Evolutionary conservation across 192 early-diverging fungal species (phyloP).

Genomic region (Piromyces sp.): DNA sequence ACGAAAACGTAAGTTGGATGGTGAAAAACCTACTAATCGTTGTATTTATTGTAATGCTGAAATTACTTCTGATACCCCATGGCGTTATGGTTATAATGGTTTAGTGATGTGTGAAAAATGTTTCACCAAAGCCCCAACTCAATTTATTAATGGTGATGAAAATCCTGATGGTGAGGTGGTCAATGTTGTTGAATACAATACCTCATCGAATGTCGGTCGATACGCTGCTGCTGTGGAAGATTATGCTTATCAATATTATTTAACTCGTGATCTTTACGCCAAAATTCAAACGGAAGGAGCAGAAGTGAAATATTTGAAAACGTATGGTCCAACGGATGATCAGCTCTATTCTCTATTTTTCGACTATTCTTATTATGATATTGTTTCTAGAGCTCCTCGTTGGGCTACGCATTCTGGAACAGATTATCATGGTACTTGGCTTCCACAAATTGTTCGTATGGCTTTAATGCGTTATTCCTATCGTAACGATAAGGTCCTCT

Average conservation of each 20-base stretch:
- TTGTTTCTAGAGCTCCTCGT: constrained; percentile 72
- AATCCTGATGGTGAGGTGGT: constrained; percentile 8
- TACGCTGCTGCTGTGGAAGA: constrained; percentile 44
- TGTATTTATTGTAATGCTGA: not conserved
- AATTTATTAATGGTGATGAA: constrained; percentile 9
- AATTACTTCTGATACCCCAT: not conserved
- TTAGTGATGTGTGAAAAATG: constrained; percentile 53
- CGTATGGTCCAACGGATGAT: constrained; percentile 43
- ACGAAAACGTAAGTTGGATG: not conserved
- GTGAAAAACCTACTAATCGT: not conserved
- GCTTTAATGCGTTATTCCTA: constrained; percentile 57
- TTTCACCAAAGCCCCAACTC: constrained; percentile 30
- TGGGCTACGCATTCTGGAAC: constrained; percentile 74
- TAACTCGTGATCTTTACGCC: constrained; percentile 34
- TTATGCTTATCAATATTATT: constrained; percentile 46
- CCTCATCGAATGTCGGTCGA: constrained; percentile 8
- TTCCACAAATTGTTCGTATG: constrained; percentile 74
- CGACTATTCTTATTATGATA: constrained; percentile 75
- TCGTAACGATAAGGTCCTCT: constrained; percentile 61
- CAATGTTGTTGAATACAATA: constrained; percentile 11
- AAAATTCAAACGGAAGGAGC: constrained; percentile 26
- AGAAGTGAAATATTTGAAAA: constrained; percentile 25
- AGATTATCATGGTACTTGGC: constrained; percentile 79
- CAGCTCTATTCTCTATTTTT: constrained; percentile 59
- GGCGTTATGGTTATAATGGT: constrained; percentile 38